These are phyloP conservation scores for Byssothecium circinans DNA, from an alignment of 2,329 filamentous ascomycete genomes.

Conservation along the genomic window DNA sequence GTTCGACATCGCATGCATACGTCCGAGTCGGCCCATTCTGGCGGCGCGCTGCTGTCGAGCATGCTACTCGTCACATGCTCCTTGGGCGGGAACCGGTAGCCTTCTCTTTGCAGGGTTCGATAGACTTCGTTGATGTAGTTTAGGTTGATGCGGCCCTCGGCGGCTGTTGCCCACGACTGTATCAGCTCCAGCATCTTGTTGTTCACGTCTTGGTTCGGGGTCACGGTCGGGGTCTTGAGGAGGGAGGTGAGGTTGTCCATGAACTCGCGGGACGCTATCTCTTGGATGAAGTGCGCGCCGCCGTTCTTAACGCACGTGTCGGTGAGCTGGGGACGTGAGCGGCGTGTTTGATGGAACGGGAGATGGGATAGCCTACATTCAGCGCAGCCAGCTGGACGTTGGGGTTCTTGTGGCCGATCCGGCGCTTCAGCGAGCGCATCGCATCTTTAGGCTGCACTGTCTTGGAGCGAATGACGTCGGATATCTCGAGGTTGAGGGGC, in stretches of 20 bases:
- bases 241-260: slow-evolving; percentile 96
- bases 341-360: background rate
- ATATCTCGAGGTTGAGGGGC: slow-evolving; percentile 95
- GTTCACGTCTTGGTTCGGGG: slow-evolving; percentile 83
- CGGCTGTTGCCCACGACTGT: slow-evolving; percentile 88
- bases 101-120: slow-evolving; percentile 76
- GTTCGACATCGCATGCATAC: slow-evolving; percentile 98
- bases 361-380: slow-evolving; percentile 61
- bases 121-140: slow-evolving; percentile 90
- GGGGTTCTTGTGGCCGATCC: slow-evolving; percentile 96
- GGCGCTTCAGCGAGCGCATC: slow-evolving; percentile 91
- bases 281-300: slow-evolving; percentile 87
- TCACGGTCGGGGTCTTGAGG: slow-evolving; percentile 72
- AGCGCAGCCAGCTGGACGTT: slow-evolving; percentile 95
- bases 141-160: slow-evolving; percentile 80
- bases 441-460: slow-evolving; percentile 96
- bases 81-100: slow-evolving; percentile 85
- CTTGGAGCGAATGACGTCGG: slow-evolving; percentile 95
- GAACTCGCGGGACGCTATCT: slow-evolving; percentile 96
- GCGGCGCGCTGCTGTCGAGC: slow-evolving; percentile 96
- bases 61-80: slow-evolving; percentile 90
- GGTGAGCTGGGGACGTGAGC: slow-evolving; percentile 65
- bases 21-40: slow-evolving; percentile 96
- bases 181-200: slow-evolving; percentile 90
- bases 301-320: slow-evolving; percentile 99